phyloP scores from a whole-genome alignment of 495 filamentous ascomycete genomes.

The Aspergillus nidulans region DNA sequence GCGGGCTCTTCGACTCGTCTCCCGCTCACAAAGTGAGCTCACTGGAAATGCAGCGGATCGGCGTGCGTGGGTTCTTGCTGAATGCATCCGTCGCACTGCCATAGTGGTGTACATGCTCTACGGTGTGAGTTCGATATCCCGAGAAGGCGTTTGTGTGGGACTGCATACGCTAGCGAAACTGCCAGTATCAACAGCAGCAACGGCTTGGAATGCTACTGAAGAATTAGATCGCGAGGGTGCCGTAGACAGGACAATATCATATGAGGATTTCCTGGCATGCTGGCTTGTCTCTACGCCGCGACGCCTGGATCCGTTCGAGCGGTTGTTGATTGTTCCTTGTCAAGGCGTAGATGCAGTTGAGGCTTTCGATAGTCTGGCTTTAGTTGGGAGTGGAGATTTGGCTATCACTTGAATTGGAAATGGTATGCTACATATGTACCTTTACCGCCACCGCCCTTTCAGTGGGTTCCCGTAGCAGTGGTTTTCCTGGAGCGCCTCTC shows the following conservation, averaged over 20 bases:
- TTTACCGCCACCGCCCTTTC: too few species aligned
- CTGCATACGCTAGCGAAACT: slow-evolving; percentile 4
- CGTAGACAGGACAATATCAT: neutral
- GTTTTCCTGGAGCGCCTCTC: too few species aligned
- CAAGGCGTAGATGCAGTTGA: slow-evolving; percentile 2
- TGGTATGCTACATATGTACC: too few species aligned
- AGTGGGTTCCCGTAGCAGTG: too few species aligned
- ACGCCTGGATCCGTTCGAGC: slow-evolving; percentile 5
- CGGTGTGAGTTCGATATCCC: slow-evolving; percentile 1
- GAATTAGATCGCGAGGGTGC: too few species aligned
- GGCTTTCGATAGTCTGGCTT: neutral
- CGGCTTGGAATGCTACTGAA: neutral
- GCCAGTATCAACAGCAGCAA: neutral
- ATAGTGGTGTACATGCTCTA: slow-evolving; percentile 2
- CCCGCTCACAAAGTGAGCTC: neutral
- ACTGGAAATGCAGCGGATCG: neutral
- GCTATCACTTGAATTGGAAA: too few species aligned
- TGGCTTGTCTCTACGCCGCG: slow-evolving; percentile 9
- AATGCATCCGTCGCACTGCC: slow-evolving; percentile 2
- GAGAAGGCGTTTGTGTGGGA: slow-evolving; percentile 2
- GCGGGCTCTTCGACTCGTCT: neutral
- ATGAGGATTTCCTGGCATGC: neutral
- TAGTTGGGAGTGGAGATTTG: neutral
- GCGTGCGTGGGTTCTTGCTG: neutral
- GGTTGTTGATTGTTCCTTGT: slow-evolving; percentile 4